These are phyloP conservation scores for Tetrahymena malaccensis DNA, from an alignment of 73 alveolate genomes.

Conservation along the genomic window DNA sequence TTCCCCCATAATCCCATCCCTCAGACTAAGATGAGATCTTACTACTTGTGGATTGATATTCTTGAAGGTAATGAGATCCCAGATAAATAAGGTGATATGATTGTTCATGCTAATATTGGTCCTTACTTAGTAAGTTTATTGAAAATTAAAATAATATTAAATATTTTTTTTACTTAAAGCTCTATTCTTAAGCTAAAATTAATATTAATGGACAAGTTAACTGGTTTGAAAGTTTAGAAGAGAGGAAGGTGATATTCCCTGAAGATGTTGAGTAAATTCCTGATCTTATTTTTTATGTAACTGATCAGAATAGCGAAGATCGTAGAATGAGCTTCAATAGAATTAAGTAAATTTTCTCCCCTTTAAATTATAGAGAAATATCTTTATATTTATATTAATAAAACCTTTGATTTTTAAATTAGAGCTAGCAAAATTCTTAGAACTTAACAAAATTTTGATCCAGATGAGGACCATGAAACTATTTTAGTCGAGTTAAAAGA, in stretches of 20 bases:
- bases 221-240: conserved; percentile 59
- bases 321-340: conserved; percentile 52
- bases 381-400: background rate
- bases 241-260: conserved; percentile 50
- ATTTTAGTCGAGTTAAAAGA: conserved; percentile 32
- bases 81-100: conserved; percentile 22
- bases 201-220: conserved; percentile 35
- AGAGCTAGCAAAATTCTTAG: background rate
- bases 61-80: conserved; percentile 74
- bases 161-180: conserved; percentile 16
- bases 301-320: conserved; percentile 41
- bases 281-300: conserved; percentile 58
- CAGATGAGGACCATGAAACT: background rate
- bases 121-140: conserved; percentile 43
- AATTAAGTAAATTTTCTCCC: background rate
- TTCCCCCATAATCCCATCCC: conserved; percentile 66
- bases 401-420: background rate
- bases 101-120: conserved; percentile 57
- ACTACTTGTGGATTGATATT: conserved; percentile 53
- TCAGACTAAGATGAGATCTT: conserved; percentile 41
- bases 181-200: background rate
- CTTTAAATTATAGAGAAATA: too few species aligned
- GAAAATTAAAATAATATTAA: too few species aligned
- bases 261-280: conserved; percentile 45
- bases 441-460: background rate